Evolutionary conservation across 192 early-diverging fungal species (phyloP), one percentile per base, ranked within the genome.

Genomic region (Entomortierella beljakovae): DNA sequence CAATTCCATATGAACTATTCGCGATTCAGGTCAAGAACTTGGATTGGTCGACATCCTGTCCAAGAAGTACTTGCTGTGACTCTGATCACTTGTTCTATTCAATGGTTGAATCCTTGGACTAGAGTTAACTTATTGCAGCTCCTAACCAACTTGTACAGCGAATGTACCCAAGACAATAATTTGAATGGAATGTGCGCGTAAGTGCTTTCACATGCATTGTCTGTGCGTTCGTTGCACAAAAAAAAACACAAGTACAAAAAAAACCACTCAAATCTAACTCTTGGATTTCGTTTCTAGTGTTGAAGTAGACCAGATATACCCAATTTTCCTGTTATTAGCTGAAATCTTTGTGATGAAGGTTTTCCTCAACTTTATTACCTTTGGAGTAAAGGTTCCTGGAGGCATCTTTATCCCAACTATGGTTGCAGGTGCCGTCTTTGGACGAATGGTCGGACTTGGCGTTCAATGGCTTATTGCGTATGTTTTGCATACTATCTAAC

Each of bases 351-450:
- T 61, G 49, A 70, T 79, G 61, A 79, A 93, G 49, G 82, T 92
- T 23, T 51, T 83, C 13, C 68, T 95, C 32, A 93, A 90, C 20
- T 76, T 89, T 8, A 71, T 94, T 9, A 92, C 93, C 1, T 92
- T 92, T 80, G 95, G 94, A 0, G 71, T 90, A 56, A 82, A 88
- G 20, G 91, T 96, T 9, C 95, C 95, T 11, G 91, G 88, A 33
- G 95, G 95, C 37, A 90, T 94, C 61, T 94, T 94, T 64, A 86
- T 94, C 48, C 95, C 95, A 9, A 92, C 93, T 11, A 95, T 96
- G 92, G 93, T 89, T 20, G 91, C 94, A 28, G 95, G 95, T 3
- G 96, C 94, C 5, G 91, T 93, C 18, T 93, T 96, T 83, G 97
- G 97, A 6, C 92, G 97, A n/a, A 90, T 94, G 46, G 68, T 97